Conservation (phyloP, 805 yeast species). For the Candida montana region DNA sequence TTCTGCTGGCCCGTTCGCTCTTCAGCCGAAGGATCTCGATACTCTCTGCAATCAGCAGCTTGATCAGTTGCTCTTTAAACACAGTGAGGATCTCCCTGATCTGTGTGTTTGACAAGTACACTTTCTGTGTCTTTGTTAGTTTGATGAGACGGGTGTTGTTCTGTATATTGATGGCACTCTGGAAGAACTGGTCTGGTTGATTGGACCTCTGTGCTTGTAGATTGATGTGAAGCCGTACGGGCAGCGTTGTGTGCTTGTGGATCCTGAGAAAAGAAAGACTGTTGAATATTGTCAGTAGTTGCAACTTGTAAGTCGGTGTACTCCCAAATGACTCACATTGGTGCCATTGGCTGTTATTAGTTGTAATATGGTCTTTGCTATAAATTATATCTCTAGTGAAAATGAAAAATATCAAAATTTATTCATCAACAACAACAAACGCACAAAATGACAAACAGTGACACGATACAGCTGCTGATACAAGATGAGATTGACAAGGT, state of each 20-base stretch:
- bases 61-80: conserved; percentile 12
- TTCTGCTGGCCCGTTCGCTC: not conserved
- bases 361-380: too few species aligned
- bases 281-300: not conserved
- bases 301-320: too few species aligned
- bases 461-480: not conserved
- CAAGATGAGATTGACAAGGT: not conserved
- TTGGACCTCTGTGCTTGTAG: not conserved
- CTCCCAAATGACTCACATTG: conserved; percentile 3
- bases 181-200: conserved; percentile 1
- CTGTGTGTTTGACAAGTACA: conserved; percentile 20
- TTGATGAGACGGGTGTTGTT: conserved; percentile 6
- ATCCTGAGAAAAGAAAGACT: conserved; percentile 2
- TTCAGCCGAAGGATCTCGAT: conserved; percentile 10
- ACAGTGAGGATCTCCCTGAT: conserved; percentile 10
- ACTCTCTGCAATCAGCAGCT: conserved; percentile 11
- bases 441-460: too few species aligned
- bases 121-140: conserved; percentile 2
- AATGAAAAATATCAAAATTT: too few species aligned
- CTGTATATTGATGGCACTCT: conserved; percentile 5
- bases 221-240: conserved; percentile 4
- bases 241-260: not conserved
- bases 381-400: too few species aligned
- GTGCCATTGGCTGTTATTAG: conserved; percentile 1
- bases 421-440: too few species aligned